These are phyloP conservation scores for Cenchrus fungigraminus DNA, from an alignment of 176 grass and related monocot genomes.

Conservation along the genomic window DNA sequence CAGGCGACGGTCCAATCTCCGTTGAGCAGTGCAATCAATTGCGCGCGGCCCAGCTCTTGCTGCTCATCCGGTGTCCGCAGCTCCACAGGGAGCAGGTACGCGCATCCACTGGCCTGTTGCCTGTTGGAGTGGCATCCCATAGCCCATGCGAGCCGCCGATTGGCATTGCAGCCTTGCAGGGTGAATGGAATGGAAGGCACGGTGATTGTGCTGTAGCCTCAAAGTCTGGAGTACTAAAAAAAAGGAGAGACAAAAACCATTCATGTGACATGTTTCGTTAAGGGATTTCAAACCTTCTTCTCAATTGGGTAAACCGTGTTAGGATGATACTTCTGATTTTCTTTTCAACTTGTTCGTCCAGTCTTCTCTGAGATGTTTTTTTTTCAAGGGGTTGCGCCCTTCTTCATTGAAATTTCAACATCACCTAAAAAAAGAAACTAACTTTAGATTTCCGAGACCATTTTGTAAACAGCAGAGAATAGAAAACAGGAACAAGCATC, in stretches of 20 bases:
- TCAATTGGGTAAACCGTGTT: too few species aligned
- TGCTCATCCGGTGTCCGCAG: background rate
- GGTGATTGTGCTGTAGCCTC: background rate
- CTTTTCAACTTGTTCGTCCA: too few species aligned
- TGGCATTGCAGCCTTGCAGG: background rate
- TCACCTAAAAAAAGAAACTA: background rate
- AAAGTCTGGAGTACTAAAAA: too few species aligned
- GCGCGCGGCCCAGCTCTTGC: too few species aligned
- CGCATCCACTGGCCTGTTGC: background rate
- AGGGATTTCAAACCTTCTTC: too few species aligned
- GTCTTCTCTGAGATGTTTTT: too few species aligned
- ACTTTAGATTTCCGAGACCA: background rate
- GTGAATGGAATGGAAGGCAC: background rate
- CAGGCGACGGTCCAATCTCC: constrained; percentile 19
- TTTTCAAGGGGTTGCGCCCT: too few species aligned
- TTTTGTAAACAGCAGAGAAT: background rate
- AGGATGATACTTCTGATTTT: too few species aligned
- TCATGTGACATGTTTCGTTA: too few species aligned
- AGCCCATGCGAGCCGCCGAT: background rate
- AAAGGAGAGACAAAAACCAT: too few species aligned
- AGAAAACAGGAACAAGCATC: background rate
- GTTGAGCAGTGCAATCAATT: constrained; percentile 22
- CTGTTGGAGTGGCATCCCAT: background rate
- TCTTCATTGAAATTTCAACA: background rate
- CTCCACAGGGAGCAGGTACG: background rate